A percentile compares a stretch with the other conserved stretches of the same genome.
phyloP scores from a whole-genome alignment of 257 asterid genomes.

The Ligustrum vulgare region DNA sequence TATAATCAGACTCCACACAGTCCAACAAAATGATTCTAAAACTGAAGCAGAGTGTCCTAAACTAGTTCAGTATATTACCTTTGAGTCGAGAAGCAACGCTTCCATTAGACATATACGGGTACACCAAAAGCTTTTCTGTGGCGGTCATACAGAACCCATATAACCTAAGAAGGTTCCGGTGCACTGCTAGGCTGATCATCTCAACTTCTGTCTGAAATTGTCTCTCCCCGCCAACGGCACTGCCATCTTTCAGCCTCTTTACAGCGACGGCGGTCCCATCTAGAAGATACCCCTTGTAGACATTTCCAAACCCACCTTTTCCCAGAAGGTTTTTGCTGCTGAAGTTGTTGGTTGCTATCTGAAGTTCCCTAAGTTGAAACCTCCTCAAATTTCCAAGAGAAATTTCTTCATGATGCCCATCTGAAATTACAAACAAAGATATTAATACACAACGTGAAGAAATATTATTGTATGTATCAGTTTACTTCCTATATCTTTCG shows the following conservation, averaged over 20 bases:
- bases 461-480: background rate
- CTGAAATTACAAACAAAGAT: background rate
- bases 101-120: conserved; percentile 45
- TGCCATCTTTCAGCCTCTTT: conserved; percentile 32
- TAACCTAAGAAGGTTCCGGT: conserved; percentile 35
- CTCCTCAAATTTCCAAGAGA: conserved; percentile 32
- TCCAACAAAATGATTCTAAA: background rate
- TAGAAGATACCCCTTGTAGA: conserved; percentile 34
- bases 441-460: background rate
- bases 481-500: background rate
- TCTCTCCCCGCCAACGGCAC: conserved; percentile 24
- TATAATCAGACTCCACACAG: background rate
- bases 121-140: conserved; percentile 38
- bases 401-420: conserved; percentile 23
- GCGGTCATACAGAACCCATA: conserved; percentile 36
- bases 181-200: conserved; percentile 42
- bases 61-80: conserved; percentile 18
- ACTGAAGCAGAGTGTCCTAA: background rate
- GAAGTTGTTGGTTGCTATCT: conserved; percentile 36
- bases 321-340: conserved; percentile 37
- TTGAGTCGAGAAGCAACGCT: conserved; percentile 41
- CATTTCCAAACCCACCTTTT: conserved; percentile 43
- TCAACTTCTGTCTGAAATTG: conserved; percentile 45
- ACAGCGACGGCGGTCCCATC: conserved; percentile 38
- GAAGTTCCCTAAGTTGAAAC: conserved; percentile 30